phyloP scores from a whole-genome alignment of 108 stramenopile genomes.

The Cyclotella cryptica region DNA sequence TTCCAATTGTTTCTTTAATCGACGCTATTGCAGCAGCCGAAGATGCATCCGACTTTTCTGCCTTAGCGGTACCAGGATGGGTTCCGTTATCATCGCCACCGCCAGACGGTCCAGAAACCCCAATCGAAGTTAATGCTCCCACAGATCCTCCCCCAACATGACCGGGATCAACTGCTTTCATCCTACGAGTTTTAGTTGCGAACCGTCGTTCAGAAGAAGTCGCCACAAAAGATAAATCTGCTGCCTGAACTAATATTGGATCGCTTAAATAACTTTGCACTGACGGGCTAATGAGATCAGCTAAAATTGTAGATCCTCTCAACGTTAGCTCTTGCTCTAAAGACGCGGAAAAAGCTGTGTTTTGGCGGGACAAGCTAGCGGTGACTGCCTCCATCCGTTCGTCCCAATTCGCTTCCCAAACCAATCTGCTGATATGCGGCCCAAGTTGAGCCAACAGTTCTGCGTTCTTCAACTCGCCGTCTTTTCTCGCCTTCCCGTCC shows the following conservation, averaged over 20 bases:
- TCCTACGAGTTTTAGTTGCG: slow-evolving; percentile 69
- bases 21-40: slow-evolving; percentile 44
- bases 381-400: slow-evolving; percentile 44
- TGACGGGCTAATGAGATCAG: slow-evolving; percentile 67
- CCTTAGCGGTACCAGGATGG: not conserved
- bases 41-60: slow-evolving; percentile 27
- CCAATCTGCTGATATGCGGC: slow-evolving; percentile 71
- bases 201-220: slow-evolving; percentile 65
- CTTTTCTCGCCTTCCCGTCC: not conserved
- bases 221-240: slow-evolving; percentile 73
- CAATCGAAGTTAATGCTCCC: slow-evolving; percentile 22
- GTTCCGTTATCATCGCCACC: slow-evolving; percentile 7
- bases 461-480: slow-evolving; percentile 62
- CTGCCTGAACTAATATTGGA: slow-evolving; percentile 48
- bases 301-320: slow-evolving; percentile 70
- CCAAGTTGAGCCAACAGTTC: slow-evolving; percentile 79
- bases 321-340: slow-evolving; percentile 57
- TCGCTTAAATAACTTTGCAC: slow-evolving; percentile 66
- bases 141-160: slow-evolving; percentile 18
- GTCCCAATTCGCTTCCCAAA: slow-evolving; percentile 91
- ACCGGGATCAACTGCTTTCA: slow-evolving; percentile 29
- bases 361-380: slow-evolving; percentile 17
- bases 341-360: slow-evolving; percentile 6
- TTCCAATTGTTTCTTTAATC: slow-evolving; percentile 64
- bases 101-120: slow-evolving; percentile 22